Conservation (phyloP, 2,329 filamentous ascomycete genomes). For the Endoconidiophora polonica region DNA sequence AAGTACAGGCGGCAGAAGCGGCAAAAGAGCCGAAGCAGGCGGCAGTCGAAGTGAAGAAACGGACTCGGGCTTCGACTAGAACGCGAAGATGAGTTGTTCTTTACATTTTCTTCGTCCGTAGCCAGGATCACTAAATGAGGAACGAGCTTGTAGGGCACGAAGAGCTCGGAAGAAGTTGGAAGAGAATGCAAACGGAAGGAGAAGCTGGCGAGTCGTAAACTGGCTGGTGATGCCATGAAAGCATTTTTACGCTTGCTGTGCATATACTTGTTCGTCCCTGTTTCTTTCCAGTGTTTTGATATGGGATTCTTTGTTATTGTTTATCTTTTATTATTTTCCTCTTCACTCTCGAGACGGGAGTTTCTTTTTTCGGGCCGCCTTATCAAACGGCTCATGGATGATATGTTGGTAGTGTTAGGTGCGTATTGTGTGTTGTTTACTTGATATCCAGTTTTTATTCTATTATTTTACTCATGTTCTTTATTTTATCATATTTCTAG, state of each 20-base stretch:
- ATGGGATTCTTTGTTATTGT: background rate
- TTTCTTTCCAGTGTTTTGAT: conserved; percentile 1
- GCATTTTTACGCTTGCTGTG: background rate
- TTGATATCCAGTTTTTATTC: background rate
- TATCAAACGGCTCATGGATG: too few relatives aligned
- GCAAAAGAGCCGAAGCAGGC: background rate
- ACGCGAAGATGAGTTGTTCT: conserved; percentile 10
- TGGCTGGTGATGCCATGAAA: background rate
- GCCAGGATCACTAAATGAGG: too few relatives aligned
- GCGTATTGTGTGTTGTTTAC: background rate
- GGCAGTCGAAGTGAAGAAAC: conserved; percentile 13
- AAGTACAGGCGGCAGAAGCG: background rate
- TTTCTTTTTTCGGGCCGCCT: background rate
- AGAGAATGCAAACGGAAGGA: background rate
- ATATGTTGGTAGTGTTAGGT: background rate
- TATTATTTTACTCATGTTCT: too few relatives aligned
- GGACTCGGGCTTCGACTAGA: conserved; percentile 15
- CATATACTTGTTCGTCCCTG: background rate
- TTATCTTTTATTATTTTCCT: background rate
- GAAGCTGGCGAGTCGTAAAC: background rate
- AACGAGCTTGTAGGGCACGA: too few relatives aligned
- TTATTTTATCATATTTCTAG: too few relatives aligned
- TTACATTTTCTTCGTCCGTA: background rate
- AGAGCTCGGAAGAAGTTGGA: background rate
- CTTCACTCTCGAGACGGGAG: background rate